Percentiles rank a stretch among this genome's conserved stretches.
Evolutionary conservation across 1,139 yeast species (phyloP).

Genomic region (Yamadazyma jaroonii): DNA sequence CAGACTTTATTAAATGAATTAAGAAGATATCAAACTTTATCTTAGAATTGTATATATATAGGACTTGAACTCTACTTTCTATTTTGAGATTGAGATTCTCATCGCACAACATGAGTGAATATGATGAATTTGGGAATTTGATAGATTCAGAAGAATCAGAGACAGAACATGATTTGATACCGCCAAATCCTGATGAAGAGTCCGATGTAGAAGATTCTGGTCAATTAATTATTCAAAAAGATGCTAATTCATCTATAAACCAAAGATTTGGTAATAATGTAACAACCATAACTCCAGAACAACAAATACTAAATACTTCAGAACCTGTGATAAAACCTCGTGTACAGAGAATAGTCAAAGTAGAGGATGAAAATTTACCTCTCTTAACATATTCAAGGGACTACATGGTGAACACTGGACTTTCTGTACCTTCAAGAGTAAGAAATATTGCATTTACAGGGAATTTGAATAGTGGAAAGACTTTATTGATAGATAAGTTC

Average conservation of each 20-base stretch:
- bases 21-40: slow-evolving; percentile 57
- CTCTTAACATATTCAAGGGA: slow-evolving; percentile 58
- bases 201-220: slow-evolving; percentile 9
- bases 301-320: slow-evolving; percentile 16
- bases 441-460: slow-evolving; percentile 86
- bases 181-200: slow-evolving; percentile 10
- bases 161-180: slow-evolving; percentile 8
- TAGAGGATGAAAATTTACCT: slow-evolving; percentile 43
- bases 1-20: slow-evolving; percentile 85
- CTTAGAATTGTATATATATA: slow-evolving; percentile 15
- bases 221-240: neutral
- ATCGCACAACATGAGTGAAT: slow-evolving; percentile 40
- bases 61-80: neutral
- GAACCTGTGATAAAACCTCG: slow-evolving; percentile 70
- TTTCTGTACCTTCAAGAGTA: slow-evolving; percentile 56
- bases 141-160: slow-evolving; percentile 51
- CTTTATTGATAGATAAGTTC: slow-evolving; percentile 70
- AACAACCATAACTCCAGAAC: slow-evolving; percentile 43
- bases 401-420: slow-evolving; percentile 52
- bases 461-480: slow-evolving; percentile 82
- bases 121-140: slow-evolving; percentile 83
- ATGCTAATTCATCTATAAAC: neutral
- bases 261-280: slow-evolving; percentile 31
- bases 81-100: neutral
- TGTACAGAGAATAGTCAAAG: slow-evolving; percentile 37